These are phyloP conservation scores for Gleditsia sinensis DNA, from an alignment of 306 rosid genomes.

Conservation along the genomic window DNA sequence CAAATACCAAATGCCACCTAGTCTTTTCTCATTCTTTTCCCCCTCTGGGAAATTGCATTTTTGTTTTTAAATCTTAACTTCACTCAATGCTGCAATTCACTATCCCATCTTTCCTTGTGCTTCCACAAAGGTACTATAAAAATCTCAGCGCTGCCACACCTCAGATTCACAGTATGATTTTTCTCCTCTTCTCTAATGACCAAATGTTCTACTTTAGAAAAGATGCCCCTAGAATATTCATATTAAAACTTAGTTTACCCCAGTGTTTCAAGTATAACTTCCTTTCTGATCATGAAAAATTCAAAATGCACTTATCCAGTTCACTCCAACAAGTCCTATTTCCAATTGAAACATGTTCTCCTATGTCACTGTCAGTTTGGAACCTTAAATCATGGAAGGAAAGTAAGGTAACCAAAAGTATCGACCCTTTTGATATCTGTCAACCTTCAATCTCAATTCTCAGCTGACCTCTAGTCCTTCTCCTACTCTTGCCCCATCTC, in stretches of 20 bases:
- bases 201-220: neutral
- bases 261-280: constrained; percentile 8
- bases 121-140: neutral
- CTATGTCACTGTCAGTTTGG: neutral
- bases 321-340: constrained; percentile 11
- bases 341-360: constrained; percentile 22
- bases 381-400: constrained; percentile 5
- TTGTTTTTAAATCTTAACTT: neutral
- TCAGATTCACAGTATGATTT: neutral
- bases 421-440: constrained; percentile 1
- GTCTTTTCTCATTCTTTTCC: neutral
- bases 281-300: constrained; percentile 22
- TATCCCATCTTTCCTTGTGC: neutral
- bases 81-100: neutral
- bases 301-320: neutral
- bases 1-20: no score
- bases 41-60: neutral
- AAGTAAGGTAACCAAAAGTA: constrained; percentile 16
- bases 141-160: neutral
- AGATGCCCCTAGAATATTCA: neutral
- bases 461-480: neutral
- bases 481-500: neutral
- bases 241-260: neutral
- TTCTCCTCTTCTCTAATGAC: neutral
- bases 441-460: neutral